Percentiles rank a stretch among this genome's conserved stretches.
Evolutionary conservation across 805 yeast species (phyloP).

Genomic region (Cyberlindnera americana): DNA sequence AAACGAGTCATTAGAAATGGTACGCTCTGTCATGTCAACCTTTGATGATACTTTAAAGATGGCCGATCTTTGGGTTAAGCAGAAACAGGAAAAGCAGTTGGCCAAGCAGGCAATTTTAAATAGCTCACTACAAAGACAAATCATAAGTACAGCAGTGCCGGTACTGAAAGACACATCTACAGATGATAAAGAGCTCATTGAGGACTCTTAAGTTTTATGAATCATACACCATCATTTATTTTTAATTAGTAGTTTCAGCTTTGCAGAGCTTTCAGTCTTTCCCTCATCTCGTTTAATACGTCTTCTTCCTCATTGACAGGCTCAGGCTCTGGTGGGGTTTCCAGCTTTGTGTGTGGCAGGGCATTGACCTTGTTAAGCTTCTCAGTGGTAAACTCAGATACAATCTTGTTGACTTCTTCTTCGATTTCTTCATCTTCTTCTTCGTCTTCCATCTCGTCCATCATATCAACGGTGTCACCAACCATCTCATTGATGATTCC

Average conservation of each 20-base stretch:
- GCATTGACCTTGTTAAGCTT: conserved; percentile 37
- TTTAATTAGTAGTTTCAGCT: too few species aligned
- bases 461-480: conserved; percentile 76
- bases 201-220: too few species aligned
- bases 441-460: conserved; percentile 63
- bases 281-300: conserved; percentile 81
- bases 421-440: conserved; percentile 64
- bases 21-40: conserved; percentile 73
- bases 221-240: too few species aligned
- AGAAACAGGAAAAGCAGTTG: conserved; percentile 36
- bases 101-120: conserved; percentile 29
- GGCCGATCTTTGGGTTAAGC: conserved; percentile 81
- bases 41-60: conserved; percentile 80
- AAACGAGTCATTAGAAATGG: conserved; percentile 82
- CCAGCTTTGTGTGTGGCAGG: conserved; percentile 29
- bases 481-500: conserved; percentile 94
- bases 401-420: conserved; percentile 60
- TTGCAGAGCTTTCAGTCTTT: conserved; percentile 81
- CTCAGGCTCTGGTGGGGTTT: conserved; percentile 17
- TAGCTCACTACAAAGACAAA: conserved; percentile 16
- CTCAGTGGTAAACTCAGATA: conserved; percentile 42
- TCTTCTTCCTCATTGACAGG: conserved; percentile 66
- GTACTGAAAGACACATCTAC: not conserved
- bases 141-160: not conserved
- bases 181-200: conserved; percentile 2